These are phyloP conservation scores for Ascochyta viciae-villosae DNA, from an alignment of 2,329 filamentous ascomycete genomes.

Conservation along the genomic window DNA sequence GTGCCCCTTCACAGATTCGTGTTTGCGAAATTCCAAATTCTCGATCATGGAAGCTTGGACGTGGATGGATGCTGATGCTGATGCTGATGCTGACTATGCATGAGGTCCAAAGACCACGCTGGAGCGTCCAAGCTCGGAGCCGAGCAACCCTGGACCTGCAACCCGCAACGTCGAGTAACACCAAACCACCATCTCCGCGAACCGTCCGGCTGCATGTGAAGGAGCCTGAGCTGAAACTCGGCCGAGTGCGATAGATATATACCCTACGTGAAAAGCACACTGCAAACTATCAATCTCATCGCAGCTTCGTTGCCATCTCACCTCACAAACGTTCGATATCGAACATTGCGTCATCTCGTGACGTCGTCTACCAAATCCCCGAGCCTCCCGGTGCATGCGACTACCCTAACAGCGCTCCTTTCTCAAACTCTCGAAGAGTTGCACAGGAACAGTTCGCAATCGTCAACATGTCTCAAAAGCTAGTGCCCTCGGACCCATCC, in stretches of 20 bases:
- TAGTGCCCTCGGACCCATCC: slow-evolving; percentile 68
- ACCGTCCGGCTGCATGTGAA: slow-evolving; percentile 8
- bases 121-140: slow-evolving; percentile 5
- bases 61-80: slow-evolving; percentile 7
- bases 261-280: background rate
- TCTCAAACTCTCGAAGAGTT: background rate
- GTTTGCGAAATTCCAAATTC: slow-evolving; percentile 5
- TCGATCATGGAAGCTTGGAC: slow-evolving; percentile 11
- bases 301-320: background rate
- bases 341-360: slow-evolving; percentile 35
- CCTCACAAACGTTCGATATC: slow-evolving; percentile 18
- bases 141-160: slow-evolving; percentile 17
- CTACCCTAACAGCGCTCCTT: background rate
- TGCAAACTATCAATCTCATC: background rate
- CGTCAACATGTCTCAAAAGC: slow-evolving; percentile 44
- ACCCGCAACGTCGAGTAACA: slow-evolving; percentile 10
- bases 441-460: background rate
- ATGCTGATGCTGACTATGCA: slow-evolving; percentile 14
- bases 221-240: slow-evolving; percentile 9
- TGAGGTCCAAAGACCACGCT: slow-evolving; percentile 2
- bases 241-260: slow-evolving; percentile 12
- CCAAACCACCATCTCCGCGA: slow-evolving; percentile 12
- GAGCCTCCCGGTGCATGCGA: slow-evolving; percentile 3
- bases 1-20: background rate
- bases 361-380: slow-evolving; percentile 31